Conservation (phyloP, 2,329 filamentous ascomycete species). For the Aspergillus awamori region DNA sequence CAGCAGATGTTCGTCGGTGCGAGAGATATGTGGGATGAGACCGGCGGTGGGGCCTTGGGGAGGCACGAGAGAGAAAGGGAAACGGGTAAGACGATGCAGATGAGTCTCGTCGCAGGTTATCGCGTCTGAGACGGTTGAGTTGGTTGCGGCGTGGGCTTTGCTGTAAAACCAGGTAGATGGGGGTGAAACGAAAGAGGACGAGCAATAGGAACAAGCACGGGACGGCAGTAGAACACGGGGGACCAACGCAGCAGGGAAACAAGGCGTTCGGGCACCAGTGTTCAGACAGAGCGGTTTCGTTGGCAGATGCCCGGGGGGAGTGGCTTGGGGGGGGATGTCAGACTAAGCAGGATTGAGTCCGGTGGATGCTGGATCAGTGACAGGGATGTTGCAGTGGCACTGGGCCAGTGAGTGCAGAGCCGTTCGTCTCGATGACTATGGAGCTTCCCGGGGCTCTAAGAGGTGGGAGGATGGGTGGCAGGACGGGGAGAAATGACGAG, state of each 20-base stretch:
- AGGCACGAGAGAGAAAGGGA: not conserved
- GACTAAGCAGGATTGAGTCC: conserved; percentile 22
- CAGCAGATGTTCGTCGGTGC: not conserved
- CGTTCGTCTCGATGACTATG: conserved; percentile 18
- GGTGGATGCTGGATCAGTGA: conserved; percentile 34
- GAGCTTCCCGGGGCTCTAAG: conserved; percentile 16
- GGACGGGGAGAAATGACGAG: conserved; percentile 11
- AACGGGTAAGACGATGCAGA: not conserved
- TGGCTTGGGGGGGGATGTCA: conserved; percentile 27
- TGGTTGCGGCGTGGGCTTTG: conserved; percentile 21
- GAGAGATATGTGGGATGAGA: not conserved
- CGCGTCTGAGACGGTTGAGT: conserved; percentile 13
- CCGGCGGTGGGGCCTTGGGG: conserved; percentile 5
- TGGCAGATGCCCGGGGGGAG: conserved; percentile 31
- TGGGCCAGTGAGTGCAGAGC: conserved; percentile 25
- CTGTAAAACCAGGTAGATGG: not conserved
- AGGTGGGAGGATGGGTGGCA: conserved; percentile 14
- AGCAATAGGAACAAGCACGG: not conserved
- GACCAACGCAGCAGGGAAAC: conserved; percentile 33
- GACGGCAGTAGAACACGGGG: conserved; percentile 20
- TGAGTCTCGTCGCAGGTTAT: conserved; percentile 3
- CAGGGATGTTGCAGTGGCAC: conserved; percentile 39
- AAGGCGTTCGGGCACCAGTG: conserved; percentile 42
- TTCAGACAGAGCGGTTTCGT: conserved; percentile 33
- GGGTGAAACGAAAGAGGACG: conserved; percentile 20